Evolutionary conservation across 78 protist species (phyloP).

Genomic region (Salpingoeca rosetta): DNA sequence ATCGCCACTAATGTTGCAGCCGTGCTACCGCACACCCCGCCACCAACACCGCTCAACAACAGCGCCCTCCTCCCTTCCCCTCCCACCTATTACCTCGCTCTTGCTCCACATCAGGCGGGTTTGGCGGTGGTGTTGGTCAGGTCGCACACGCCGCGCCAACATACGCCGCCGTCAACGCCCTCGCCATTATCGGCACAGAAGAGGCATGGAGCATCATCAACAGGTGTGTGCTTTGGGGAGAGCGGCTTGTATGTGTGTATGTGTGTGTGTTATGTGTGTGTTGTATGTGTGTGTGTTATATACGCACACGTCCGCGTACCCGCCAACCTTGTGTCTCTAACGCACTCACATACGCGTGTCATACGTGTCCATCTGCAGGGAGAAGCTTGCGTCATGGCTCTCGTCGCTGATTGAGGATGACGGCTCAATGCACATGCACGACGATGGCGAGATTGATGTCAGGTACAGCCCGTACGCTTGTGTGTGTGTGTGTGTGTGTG

Average conservation of each 20-base stretch:
- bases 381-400: too few relatives aligned
- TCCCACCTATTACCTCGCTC: neutral
- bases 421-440: conserved; percentile 76
- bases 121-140: conserved; percentile 40
- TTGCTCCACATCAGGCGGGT: conserved; percentile 48
- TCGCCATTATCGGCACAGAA: conserved; percentile 42
- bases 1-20: neutral
- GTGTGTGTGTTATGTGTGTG: too few relatives aligned
- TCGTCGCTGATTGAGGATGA: too few relatives aligned
- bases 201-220: conserved; percentile 50
- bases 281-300: neutral
- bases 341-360: neutral
- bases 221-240: conserved; percentile 7
- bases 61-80: neutral
- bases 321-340: neutral
- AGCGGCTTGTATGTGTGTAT: too few relatives aligned
- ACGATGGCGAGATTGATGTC: conserved; percentile 74
- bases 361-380: conserved; percentile 1
- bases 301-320: neutral
- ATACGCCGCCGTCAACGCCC: conserved; percentile 81
- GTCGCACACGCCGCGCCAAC: conserved; percentile 74
- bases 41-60: too few relatives aligned
- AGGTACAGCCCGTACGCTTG: conserved; percentile 17
- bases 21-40: too few relatives aligned
- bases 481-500: neutral